Conservation (phyloP, 805 yeast genomes). For the Candida chilensis region DNA sequence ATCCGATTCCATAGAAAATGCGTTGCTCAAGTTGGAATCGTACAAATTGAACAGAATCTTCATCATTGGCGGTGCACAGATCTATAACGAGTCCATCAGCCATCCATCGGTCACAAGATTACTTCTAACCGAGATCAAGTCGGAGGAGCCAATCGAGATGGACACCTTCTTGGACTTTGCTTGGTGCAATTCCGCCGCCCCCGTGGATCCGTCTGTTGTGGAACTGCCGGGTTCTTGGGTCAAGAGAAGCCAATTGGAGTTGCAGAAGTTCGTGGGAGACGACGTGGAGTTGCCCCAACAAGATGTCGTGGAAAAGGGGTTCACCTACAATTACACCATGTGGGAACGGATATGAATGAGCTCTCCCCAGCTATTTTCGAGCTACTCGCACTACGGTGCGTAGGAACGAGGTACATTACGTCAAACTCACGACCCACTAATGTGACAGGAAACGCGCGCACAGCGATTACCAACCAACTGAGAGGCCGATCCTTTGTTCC, state of each 20-base stretch:
- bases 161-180: conserved; percentile 59
- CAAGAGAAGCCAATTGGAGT: conserved; percentile 17
- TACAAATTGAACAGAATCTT: conserved; percentile 49
- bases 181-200: conserved; percentile 4
- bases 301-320: conserved; percentile 27
- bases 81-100: conserved; percentile 51
- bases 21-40: conserved; percentile 21
- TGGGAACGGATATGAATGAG: too few species aligned
- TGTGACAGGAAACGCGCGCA: too few species aligned
- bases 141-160: conserved; percentile 35
- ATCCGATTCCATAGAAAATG: conserved; percentile 35
- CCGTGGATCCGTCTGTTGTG: too few species aligned
- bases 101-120: conserved; percentile 40
- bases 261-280: conserved; percentile 27
- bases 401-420: too few species aligned
- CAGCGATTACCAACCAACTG: too few species aligned
- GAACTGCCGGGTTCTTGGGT: too few species aligned
- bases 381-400: too few species aligned
- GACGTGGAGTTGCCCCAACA: conserved; percentile 10
- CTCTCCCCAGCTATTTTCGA: too few species aligned
- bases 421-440: too few species aligned
- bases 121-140: conserved; percentile 59
- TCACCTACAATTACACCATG: conserved; percentile 49
- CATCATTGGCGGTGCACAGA: conserved; percentile 89
- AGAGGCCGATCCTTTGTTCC: too few species aligned